Evolutionary conservation across 345 rosid species (phyloP).

Genomic region (Clarkia xantiana): DNA sequence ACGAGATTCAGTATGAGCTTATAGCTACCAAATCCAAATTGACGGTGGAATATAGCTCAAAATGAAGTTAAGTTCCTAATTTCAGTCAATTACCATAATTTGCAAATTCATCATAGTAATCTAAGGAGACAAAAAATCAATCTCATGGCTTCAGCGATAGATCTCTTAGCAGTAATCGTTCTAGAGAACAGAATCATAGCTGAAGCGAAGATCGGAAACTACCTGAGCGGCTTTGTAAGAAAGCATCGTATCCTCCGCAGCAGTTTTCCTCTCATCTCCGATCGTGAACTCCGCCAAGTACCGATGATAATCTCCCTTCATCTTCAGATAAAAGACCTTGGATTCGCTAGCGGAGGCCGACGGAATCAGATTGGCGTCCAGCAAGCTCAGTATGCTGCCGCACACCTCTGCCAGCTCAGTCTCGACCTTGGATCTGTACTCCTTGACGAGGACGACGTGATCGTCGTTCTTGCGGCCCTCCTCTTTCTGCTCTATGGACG

Average conservation of each 20-base stretch:
- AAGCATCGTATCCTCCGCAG: constrained; percentile 91
- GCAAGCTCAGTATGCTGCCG: constrained; percentile 45
- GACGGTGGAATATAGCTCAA: too few relatives aligned
- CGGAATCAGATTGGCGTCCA: constrained; percentile 65
- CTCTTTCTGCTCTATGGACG: constrained; percentile 93
- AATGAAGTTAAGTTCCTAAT: too few relatives aligned
- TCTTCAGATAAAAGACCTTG: constrained; percentile 84
- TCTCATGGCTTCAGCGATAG: too few relatives aligned
- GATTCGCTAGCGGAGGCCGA: constrained; percentile 68
- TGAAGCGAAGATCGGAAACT: not conserved
- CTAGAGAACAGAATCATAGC: not conserved
- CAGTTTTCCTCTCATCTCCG: constrained; percentile 81
- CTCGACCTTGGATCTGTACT: constrained; percentile 90
- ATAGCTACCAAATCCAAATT: too few relatives aligned
- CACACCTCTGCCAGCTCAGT: constrained; percentile 64
- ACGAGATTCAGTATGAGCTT: too few relatives aligned
- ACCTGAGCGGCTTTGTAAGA: constrained; percentile 96
- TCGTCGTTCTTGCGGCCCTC: constrained; percentile 91
- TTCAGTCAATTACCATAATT: too few relatives aligned
- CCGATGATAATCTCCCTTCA: constrained; percentile 94
- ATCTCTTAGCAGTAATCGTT: not conserved
- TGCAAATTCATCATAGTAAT: too few relatives aligned
- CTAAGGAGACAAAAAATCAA: too few relatives aligned
- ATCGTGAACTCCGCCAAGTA: constrained; percentile 84
- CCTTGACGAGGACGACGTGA: constrained; percentile 75